Evolutionary conservation across 352 stramenopile genomes (phyloP).

Genomic region (Globisporangium perplexum): DNA sequence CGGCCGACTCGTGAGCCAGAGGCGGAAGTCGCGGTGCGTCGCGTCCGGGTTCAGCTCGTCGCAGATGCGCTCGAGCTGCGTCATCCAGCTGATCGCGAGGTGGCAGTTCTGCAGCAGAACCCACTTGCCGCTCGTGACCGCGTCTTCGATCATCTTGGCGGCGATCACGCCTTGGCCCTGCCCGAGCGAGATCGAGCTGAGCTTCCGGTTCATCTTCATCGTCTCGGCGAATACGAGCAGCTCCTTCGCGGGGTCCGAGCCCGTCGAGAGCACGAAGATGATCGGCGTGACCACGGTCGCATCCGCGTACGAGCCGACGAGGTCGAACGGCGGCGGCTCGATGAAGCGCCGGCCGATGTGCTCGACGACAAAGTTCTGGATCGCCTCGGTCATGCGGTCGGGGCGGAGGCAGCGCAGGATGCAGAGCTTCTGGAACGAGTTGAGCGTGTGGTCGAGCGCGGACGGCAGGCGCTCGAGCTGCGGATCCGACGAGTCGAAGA

Average conservation of each 20-base stretch:
- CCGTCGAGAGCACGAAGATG: slow-evolving; percentile 90
- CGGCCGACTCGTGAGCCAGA: slow-evolving; percentile 87
- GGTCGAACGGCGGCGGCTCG: slow-evolving; percentile 78
- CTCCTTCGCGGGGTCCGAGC: slow-evolving; percentile 87
- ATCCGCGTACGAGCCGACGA: slow-evolving; percentile 80
- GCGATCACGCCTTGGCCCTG: slow-evolving; percentile 87
- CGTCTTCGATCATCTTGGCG: slow-evolving; percentile 85
- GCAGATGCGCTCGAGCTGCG: slow-evolving; percentile 89
- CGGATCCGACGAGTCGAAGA: slow-evolving; percentile 38
- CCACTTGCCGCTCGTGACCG: slow-evolving; percentile 86
- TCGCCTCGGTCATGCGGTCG: slow-evolving; percentile 60
- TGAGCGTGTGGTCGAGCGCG: slow-evolving; percentile 24
- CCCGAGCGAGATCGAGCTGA: slow-evolving; percentile 88
- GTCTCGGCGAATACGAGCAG: slow-evolving; percentile 80
- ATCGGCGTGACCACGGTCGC: slow-evolving; percentile 83
- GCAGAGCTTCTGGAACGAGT: slow-evolving; percentile 51
- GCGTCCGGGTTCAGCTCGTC: slow-evolving; percentile 83
- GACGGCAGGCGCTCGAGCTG: slow-evolving; percentile 30
- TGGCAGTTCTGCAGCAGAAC: slow-evolving; percentile 92
- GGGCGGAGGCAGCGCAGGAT: slow-evolving; percentile 50
- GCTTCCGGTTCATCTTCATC: slow-evolving; percentile 79
- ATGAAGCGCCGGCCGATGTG: slow-evolving; percentile 78
- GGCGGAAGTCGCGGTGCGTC: slow-evolving; percentile 89
- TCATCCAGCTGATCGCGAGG: slow-evolving; percentile 91
- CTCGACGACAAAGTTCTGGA: slow-evolving; percentile 80